phyloP scores from a whole-genome alignment of 1,139 yeast genomes.

The Saccharomycopsis phalli region DNA sequence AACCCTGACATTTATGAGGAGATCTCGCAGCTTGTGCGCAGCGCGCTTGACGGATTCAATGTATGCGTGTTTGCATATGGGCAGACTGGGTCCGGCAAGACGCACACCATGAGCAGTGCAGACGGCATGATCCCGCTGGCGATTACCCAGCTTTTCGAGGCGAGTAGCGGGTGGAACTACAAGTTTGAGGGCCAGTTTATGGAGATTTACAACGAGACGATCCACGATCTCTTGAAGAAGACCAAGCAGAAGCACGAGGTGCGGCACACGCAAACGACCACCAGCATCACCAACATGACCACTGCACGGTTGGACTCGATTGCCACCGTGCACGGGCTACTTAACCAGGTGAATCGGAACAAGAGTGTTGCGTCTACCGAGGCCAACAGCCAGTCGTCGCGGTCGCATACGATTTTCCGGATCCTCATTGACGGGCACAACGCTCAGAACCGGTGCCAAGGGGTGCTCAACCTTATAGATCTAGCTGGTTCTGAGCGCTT shows the following conservation, averaged over 20 bases:
- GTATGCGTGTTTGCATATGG: constrained; percentile 97
- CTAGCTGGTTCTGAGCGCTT: constrained; percentile 87
- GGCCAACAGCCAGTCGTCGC: constrained; percentile 70
- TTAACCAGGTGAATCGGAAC: constrained; percentile 48
- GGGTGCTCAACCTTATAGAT: constrained; percentile 68
- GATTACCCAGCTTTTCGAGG: constrained; percentile 57
- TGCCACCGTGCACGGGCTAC: constrained; percentile 41
- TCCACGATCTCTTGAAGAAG: constrained; percentile 46
- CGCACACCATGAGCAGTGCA: constrained; percentile 76
- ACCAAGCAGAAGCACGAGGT: constrained; percentile 50
- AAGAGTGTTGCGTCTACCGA: constrained; percentile 78
- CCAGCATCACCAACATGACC: constrained; percentile 54
- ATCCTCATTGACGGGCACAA: constrained; percentile 53
- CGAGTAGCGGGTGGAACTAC: constrained; percentile 58
- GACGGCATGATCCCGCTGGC: constrained; percentile 80
- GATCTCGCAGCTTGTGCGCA: constrained; percentile 78
- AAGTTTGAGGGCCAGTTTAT: constrained; percentile 66
- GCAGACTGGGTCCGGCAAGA: constrained; percentile 96
- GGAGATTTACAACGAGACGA: constrained; percentile 81
- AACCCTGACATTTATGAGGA: constrained; percentile 73
- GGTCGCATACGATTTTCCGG: constrained; percentile 68
- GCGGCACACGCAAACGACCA: constrained; percentile 50
- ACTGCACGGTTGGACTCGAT: constrained; percentile 40
- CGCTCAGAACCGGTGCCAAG: constrained; percentile 36
- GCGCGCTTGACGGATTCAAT: constrained; percentile 83